These are phyloP conservation scores for Trametes coccinea DNA, from an alignment of 768 basidiomycete genomes.

Conservation along the genomic window DNA sequence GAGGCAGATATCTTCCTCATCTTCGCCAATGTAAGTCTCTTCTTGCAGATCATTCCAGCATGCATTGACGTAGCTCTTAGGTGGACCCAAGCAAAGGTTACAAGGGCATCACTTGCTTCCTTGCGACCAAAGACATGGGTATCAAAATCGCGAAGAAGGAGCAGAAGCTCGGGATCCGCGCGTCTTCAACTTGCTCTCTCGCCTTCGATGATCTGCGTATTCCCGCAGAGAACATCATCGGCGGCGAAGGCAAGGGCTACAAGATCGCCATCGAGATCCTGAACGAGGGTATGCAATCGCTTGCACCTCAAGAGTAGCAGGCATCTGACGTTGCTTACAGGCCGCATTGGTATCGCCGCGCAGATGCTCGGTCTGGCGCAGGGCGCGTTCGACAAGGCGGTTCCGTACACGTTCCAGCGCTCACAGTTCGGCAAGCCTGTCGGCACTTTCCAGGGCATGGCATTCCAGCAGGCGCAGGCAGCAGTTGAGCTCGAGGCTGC, in stretches of 20 bases:
- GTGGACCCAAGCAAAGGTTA: constrained; percentile 90
- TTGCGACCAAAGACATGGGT: constrained; percentile 96
- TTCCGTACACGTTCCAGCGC: constrained; percentile 94
- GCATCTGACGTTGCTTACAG: constrained; percentile 31
- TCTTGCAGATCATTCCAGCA: neutral
- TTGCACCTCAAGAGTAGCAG: neutral
- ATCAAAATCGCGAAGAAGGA: constrained; percentile 98
- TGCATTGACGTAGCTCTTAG: constrained; percentile 34
- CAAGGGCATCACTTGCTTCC: constrained; percentile 98
- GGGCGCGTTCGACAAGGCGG: constrained; percentile 92
- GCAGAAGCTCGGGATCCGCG: constrained; percentile 95
- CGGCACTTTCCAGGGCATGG: constrained; percentile 95
- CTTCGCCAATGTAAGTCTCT: constrained; percentile 81
- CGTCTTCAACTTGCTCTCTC: constrained; percentile 92
- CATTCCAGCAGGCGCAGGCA: constrained; percentile 89
- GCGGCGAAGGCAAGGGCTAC: constrained; percentile 90
- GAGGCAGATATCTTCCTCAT: constrained; percentile 92
- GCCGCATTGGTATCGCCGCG: constrained; percentile 95
- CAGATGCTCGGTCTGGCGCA: constrained; percentile 99
- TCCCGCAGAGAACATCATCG: constrained; percentile 87
- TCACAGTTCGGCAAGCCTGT: constrained; percentile 93
- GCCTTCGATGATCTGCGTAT: constrained; percentile 92
- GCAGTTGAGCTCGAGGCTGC: constrained; percentile 90
- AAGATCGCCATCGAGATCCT: constrained; percentile 97
- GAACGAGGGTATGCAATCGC: constrained; percentile 67